Evolutionary conservation across 2,329 filamentous ascomycete species (phyloP), one percentile per base, ranked within the genome.

Genomic region (Rugonectria rugulosa): DNA sequence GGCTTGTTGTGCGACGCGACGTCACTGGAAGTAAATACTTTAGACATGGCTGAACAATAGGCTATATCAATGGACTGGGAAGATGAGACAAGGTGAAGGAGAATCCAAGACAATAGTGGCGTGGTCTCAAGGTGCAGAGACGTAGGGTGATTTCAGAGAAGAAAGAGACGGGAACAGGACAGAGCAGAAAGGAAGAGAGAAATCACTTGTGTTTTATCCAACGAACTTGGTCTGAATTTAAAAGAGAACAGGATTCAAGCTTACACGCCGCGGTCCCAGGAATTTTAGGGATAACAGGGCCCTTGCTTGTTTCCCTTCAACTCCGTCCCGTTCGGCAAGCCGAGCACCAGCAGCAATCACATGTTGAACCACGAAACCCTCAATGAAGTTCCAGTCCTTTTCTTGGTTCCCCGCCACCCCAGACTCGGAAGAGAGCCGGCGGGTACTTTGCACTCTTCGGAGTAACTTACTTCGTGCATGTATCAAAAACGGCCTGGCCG

Each of bases 1-100:
- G 88, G 76, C 79, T 94, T 97, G 82, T 92, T 97, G 77, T 98
- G 93, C 77, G 90, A 87, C 72, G 93, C 88, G 61, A 99, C 94
- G 73, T 97, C 93, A 79, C 84, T 84, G 63, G 87, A 82, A 50
- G 88, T 89, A 74, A 97, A 97, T 24, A 85, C 89, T 78, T 95
- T 90, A 45, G 93, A 90, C 95, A 99, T 99, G 68, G 55, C 83
- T 62, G 53, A 20, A 32, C 12, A 7, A 55, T 24, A 41, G 24
- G 32, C n/a, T 27, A 43, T 41, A 23, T 26, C 26, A 23, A 45
- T 43, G 37, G 44, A 21, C 48, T 27, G 23, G n/a, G 21, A 41
- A 24, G 38, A 43, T 44, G 34, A 41, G 9, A 31, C 19, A 37
- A 17, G 21, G 11, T 14, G 15, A n/a, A n/a, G n/a, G n/a, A n/a